Base-by-base conservation (phyloP, 345 rosid genomes). In the Salix suchowensis region DNA sequence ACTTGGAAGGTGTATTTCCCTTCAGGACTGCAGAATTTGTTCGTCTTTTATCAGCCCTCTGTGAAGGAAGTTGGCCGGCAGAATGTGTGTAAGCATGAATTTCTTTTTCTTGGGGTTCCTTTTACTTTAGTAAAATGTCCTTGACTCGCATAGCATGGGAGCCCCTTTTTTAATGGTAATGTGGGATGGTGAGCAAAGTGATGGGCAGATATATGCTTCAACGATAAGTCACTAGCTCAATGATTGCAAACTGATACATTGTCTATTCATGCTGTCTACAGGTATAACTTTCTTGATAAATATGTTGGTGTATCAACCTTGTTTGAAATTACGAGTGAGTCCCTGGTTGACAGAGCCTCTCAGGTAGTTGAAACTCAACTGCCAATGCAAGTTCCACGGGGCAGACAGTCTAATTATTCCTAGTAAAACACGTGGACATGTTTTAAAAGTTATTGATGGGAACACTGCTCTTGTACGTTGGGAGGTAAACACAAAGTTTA, bases 21-120 rank as follows among this genome's bases (percentile, higher is more conserved):
- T 84, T 82, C 76, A 93, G 97, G 84, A 90, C 87, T 77, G 71
- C 78, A 54, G 96, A 89, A 85, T 84, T 93, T 72, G 79, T 93
- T 80, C 91, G 91, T 73, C 85, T 96, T 77, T 82, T 96, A 83
- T 89, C 97, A 70, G 87, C 96, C 78, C 91, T 96, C 70, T 87
- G 96, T 84, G 98, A 93, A 83, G 99, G 98, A 80, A 86, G 89
- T 72, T 96, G 99, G 99, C 97, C 99, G 68, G 90, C 98, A 44
- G 93, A 93, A 86, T 96, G 99, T 54, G 98, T 91, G 99, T 95
- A 85, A 90, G 98, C 87, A 2, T 78, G 54, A 67, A 24, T 71
- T 73, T 34, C 5, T 32, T 67, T 64, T 28, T 16, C 23, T 42
- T 68, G 39, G 42, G 40, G 15, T 19, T 60, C 68, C 44, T 39